These are phyloP conservation scores for Xylaria castorea DNA, from an alignment of 495 filamentous ascomycete species.

Conservation along the genomic window DNA sequence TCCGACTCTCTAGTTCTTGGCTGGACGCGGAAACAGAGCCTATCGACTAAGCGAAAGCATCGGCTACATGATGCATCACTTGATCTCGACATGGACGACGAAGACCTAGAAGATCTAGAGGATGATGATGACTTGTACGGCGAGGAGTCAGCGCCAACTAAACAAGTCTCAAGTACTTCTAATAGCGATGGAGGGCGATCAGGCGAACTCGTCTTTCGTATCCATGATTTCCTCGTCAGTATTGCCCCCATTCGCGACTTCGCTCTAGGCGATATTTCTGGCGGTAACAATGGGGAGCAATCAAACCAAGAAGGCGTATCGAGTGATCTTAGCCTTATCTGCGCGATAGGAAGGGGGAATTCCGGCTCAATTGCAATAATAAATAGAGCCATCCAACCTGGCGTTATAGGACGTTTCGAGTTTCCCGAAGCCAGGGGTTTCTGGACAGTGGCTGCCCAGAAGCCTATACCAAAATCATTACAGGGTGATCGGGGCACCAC, in stretches of 20 bases:
- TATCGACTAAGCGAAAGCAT: conserved; percentile 59
- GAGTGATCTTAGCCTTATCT: conserved; percentile 73
- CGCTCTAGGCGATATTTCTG: conserved; percentile 31
- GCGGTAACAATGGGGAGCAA: conserved; percentile 49
- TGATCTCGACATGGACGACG: conserved; percentile 60
- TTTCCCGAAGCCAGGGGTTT: conserved; percentile 66
- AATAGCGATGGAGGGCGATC: conserved; percentile 46
- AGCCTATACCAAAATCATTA: conserved; percentile 61
- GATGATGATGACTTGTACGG: conserved; percentile 69
- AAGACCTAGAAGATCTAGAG: conserved; percentile 62
- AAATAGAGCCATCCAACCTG: conserved; percentile 75
- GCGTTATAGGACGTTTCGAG: conserved; percentile 64
- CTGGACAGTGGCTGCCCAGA: conserved; percentile 69
- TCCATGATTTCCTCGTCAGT: conserved; percentile 78
- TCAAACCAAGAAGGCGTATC: conserved; percentile 50
- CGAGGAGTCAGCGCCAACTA: conserved; percentile 62
- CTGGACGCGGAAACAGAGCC: conserved; percentile 68
- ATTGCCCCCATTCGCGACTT: conserved; percentile 77
- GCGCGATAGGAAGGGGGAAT: conserved; percentile 70
- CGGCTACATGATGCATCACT: conserved; percentile 43
- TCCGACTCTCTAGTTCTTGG: conserved; percentile 82
- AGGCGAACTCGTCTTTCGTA: conserved; percentile 72
- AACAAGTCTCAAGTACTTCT: conserved; percentile 26
- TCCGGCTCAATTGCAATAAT: conserved; percentile 76
- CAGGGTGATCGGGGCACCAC: conserved; percentile 56